These are phyloP conservation scores for Abrus precatorius DNA, from an alignment of 306 rosid species.

Conservation along the genomic window DNA sequence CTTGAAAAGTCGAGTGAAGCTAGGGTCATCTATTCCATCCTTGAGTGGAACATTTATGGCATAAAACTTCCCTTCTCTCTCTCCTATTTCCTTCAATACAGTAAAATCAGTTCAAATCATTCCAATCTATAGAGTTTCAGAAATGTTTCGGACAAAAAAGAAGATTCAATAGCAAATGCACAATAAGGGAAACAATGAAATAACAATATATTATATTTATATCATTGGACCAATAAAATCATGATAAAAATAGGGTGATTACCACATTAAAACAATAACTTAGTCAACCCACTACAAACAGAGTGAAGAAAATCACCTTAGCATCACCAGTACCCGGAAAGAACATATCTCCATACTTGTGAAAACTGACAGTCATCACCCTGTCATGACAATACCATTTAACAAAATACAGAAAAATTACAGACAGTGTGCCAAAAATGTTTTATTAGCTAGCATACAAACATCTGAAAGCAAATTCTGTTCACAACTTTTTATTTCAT, in stretches of 20 bases:
- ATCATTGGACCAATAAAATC: conserved; percentile 12
- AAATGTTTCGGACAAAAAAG: conserved; percentile 39
- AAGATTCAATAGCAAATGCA: conserved; percentile 25
- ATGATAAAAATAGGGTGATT: conserved; percentile 24
- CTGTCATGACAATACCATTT: conserved; percentile 63
- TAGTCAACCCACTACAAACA: conserved; percentile 30
- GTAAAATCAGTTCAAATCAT: conserved; percentile 58
- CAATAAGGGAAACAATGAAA: conserved; percentile 16
- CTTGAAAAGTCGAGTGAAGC: conserved; percentile 96
- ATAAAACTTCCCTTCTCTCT: conserved; percentile 95
- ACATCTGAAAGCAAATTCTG: conserved; percentile 31
- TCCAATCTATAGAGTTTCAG: conserved; percentile 31
- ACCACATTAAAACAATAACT: neutral
- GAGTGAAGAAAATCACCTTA: conserved; percentile 71
- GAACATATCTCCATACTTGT: conserved; percentile 95
- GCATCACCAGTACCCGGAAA: conserved; percentile 99
- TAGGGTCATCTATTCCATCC: conserved; percentile 97
- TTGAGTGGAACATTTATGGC: conserved; percentile 98
- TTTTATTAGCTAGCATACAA: neutral
- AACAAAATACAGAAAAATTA: conserved; percentile 42
- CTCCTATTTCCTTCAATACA: conserved; percentile 96
- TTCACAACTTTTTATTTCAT: conserved; percentile 25
- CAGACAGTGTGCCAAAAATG: neutral
- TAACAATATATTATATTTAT: conserved; percentile 2
- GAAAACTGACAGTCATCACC: conserved; percentile 99